Percentiles rank a stretch among this genome's conserved stretches.
Evolutionary conservation across 78 protist genomes (phyloP).

Genomic region (Polysphondylium violaceum): DNA sequence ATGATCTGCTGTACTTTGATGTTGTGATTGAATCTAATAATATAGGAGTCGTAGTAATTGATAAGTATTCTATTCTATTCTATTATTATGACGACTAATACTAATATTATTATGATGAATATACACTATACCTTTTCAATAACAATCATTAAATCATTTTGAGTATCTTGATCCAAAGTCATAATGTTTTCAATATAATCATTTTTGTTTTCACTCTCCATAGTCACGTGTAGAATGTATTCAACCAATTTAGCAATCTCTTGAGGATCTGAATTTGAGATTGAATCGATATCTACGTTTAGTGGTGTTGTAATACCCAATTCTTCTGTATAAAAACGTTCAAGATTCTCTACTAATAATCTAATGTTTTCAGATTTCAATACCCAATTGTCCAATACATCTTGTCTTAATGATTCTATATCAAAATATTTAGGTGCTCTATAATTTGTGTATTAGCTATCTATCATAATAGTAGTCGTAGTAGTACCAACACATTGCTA

Average conservation of each 20-base stretch:
- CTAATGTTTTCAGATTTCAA: constrained; percentile 59
- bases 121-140: constrained; percentile 15
- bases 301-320: constrained; percentile 5
- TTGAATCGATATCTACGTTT: constrained; percentile 4
- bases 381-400: constrained; percentile 69
- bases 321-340: constrained; percentile 26
- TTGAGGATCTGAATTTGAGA: constrained; percentile 10
- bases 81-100: not conserved
- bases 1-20: constrained; percentile 3
- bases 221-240: constrained; percentile 41
- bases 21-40: constrained; percentile 11
- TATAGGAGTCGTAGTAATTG: not conserved
- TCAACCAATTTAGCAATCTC: constrained; percentile 55
- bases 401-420: constrained; percentile 4
- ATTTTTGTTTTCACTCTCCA: constrained; percentile 63
- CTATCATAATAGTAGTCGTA: not conserved
- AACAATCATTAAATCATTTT: constrained; percentile 46
- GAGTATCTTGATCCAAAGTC: constrained; percentile 54
- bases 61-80: not conserved
- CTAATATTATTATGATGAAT: not conserved
- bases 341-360: constrained; percentile 7
- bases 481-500: not conserved
- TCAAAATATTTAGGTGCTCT: constrained; percentile 65
- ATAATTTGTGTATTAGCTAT: not conserved
- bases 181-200: constrained; percentile 49